Percentiles rank a stretch among this genome's conserved stretches.
These are phyloP conservation scores for Kernera saxatilis DNA, from an alignment of 345 rosid species.

Conservation along the genomic window DNA sequence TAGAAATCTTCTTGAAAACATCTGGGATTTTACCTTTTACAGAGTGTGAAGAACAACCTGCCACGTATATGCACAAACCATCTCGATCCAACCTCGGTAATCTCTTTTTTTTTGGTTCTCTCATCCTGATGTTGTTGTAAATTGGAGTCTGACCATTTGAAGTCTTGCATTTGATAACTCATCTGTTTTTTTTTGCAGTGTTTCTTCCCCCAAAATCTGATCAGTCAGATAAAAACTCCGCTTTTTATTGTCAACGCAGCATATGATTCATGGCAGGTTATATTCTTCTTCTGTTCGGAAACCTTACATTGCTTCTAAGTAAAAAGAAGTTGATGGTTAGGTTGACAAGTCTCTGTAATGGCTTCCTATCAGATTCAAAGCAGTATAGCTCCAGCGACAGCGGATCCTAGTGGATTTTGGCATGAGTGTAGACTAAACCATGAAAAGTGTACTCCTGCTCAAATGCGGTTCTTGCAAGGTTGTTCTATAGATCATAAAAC, in stretches of 20 bases:
- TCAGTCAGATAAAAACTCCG: conserved; percentile 66
- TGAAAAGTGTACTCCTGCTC: conserved; percentile 63
- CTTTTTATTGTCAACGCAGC: conserved; percentile 85
- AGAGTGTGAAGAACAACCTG: conserved; percentile 58
- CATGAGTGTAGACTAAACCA: conserved; percentile 70
- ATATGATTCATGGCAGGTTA: conserved; percentile 99
- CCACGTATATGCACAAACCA: conserved; percentile 72
- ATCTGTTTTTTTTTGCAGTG: conserved; percentile 44
- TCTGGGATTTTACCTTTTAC: conserved; percentile 8
- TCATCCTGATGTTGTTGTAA: background rate
- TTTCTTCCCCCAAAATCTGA: conserved; percentile 96
- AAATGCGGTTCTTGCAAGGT: conserved; percentile 77
- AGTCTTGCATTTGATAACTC: conserved; percentile 2
- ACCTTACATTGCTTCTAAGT: background rate
- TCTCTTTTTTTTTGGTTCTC: background rate
- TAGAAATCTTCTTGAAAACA: conserved; percentile 1
- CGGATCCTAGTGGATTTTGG: conserved; percentile 92
- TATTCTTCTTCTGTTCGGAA: background rate
- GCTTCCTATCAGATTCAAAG: conserved; percentile 60
- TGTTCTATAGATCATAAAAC: background rate
- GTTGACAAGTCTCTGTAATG: conserved; percentile 14
- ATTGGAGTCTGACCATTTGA: background rate
- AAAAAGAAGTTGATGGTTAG: background rate
- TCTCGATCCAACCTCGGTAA: conserved; percentile 83
- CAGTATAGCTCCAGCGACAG: conserved; percentile 85